A percentile compares a stretch with the other conserved stretches of the same genome.
These are phyloP conservation scores for Daldinia caldariorum DNA, from an alignment of 495 filamentous ascomycete genomes.

Conservation along the genomic window DNA sequence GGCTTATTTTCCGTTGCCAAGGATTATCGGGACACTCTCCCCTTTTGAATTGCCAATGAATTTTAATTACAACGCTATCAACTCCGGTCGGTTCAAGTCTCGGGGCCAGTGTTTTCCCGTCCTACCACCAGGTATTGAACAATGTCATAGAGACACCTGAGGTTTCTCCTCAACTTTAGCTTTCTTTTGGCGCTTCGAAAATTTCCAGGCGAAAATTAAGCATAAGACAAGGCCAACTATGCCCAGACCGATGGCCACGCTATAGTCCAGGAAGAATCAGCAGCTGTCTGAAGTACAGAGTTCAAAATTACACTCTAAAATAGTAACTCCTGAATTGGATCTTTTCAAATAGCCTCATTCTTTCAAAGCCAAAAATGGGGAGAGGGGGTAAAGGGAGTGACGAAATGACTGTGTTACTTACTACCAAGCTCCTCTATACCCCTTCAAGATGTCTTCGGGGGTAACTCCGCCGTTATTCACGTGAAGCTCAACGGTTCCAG, in stretches of 20 bases:
- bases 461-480: conserved; percentile 49
- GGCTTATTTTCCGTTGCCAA: not conserved
- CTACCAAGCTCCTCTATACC: conserved; percentile 55
- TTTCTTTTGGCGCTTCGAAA: conserved; percentile 37
- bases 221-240: conserved; percentile 41
- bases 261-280: conserved; percentile 19
- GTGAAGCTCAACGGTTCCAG: conserved; percentile 56
- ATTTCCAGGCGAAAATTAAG: conserved; percentile 41
- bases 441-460: conserved; percentile 49
- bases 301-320: not conserved
- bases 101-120: not conserved
- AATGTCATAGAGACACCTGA: not conserved
- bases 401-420: conserved; percentile 21
- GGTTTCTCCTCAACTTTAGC: conserved; percentile 3
- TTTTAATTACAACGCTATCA: not conserved
- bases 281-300: not conserved
- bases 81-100: not conserved
- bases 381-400: not conserved
- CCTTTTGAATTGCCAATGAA: conserved; percentile 17
- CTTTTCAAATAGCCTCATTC: not conserved
- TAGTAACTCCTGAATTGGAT: not conserved
- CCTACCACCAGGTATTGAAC: not conserved
- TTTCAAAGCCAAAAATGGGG: not conserved
- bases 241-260: conserved; percentile 42
- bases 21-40: not conserved